Evolutionary conservation across 2,329 filamentous ascomycete genomes (phyloP), one percentile per base, ranked within the genome.

Genomic region (Ophiostoma himal-ulmi): DNA sequence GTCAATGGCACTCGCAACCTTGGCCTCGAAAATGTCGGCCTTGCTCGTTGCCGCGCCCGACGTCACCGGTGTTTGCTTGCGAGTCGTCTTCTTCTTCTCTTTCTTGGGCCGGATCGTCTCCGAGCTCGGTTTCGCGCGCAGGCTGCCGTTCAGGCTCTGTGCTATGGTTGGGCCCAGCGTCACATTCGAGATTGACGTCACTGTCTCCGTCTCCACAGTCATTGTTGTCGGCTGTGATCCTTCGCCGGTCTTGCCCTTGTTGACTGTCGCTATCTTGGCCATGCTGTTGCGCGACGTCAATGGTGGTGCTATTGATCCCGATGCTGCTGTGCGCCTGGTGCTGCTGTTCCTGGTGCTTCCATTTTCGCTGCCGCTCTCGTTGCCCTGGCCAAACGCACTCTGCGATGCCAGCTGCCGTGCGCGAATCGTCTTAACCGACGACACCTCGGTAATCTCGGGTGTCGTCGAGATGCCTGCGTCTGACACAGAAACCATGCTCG

Each of bases 191-290:
- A 97, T 91, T 3, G 94, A 96, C 62, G 88, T 91, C 52, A 99
- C 95, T 0, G 94, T 96, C 80, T 99, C 95, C 0, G 95, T 97
- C 81, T 99, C 95, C 17, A 98, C 94, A 11, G 93, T 98, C 93
- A 99, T 97, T 76, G 92, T 95, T 76, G 92, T 95, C 77, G 91
- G 89, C 71, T 89, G 86, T 48, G 91, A 90, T n/a, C 88, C 89
- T 77, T 96, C 92, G 68, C 84, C 82, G 37, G 87, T 82, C 77
- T 94, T 92, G 44, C 86, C 84, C 77, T 93, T 92, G 70, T 83
- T 81, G 70, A 81, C 80, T 68, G 67, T 54, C 26, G 67, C n/a
- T 5, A 68, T 17, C 20, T 90, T 86, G 68, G 89, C 88, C 72
- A 85, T 79, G 75, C 85, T 88, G 72, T 91, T 92, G 82, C 79